Percentiles rank a stretch among this genome's conserved stretches.
phyloP scores from a whole-genome alignment of 1,139 yeast genomes.

The Zygoascus hellenicus region DNA sequence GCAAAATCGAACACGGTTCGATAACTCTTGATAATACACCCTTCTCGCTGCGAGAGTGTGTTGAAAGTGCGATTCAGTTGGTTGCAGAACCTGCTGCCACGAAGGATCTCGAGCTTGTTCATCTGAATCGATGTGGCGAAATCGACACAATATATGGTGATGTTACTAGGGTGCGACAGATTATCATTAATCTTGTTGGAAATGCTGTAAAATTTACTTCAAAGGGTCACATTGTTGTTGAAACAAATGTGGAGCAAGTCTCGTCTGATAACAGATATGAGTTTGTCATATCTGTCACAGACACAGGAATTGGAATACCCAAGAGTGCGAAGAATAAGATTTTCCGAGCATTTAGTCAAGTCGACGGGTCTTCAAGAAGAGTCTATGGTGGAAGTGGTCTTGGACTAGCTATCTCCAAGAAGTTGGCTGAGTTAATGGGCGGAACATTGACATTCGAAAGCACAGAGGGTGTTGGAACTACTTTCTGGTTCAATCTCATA shows the following conservation, averaged over 20 bases:
- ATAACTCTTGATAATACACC: conserved; percentile 77
- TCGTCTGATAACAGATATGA: conserved; percentile 35
- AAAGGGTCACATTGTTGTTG: conserved; percentile 53
- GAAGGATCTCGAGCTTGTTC: conserved; percentile 64
- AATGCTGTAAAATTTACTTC: conserved; percentile 82
- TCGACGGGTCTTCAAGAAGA: conserved; percentile 31
- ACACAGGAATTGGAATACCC: conserved; percentile 82
- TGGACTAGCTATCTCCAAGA: conserved; percentile 81
- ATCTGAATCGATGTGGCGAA: conserved; percentile 44
- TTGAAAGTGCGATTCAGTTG: conserved; percentile 74
- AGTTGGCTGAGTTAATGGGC: conserved; percentile 77
- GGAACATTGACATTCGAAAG: conserved; percentile 73
- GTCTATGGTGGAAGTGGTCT: conserved; percentile 73
- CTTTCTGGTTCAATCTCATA: conserved; percentile 41
- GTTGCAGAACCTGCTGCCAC: conserved; percentile 76
- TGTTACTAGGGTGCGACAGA: conserved; percentile 79
- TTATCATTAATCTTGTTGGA: conserved; percentile 81
- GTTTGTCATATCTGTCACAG: conserved; percentile 66
- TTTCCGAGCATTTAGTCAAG: conserved; percentile 90
- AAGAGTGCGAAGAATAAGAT: conserved; percentile 52
- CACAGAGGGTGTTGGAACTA: conserved; percentile 71
- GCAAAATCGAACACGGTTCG: conserved; percentile 79
- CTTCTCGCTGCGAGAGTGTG: conserved; percentile 67
- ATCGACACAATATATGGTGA: conserved; percentile 58
- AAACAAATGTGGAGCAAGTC: conserved; percentile 23